phyloP scores from a whole-genome alignment of 768 basidiomycete genomes.

The Chlorophyllum brunneum region DNA sequence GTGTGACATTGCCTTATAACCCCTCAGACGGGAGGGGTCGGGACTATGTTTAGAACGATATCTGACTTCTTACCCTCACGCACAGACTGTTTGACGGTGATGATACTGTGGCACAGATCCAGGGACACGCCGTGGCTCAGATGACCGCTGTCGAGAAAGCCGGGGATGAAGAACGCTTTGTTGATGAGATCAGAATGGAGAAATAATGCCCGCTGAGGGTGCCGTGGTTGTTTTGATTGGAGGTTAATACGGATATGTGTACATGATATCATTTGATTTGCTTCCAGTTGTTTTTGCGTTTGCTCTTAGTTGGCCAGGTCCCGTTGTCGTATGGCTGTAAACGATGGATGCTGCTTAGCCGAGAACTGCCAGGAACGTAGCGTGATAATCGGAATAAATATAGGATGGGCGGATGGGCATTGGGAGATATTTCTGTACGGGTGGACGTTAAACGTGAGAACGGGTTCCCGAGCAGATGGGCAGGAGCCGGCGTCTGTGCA shows the following conservation, averaged over 20 bases:
- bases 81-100: constrained; percentile 54
- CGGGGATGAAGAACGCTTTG: constrained; percentile 10
- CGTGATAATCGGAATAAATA: no score
- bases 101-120: constrained; percentile 35
- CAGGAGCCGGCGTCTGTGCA: background rate
- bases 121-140: constrained; percentile 23
- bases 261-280: no score
- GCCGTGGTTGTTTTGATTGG: no score
- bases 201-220: no score
- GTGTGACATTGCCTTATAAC: constrained; percentile 4
- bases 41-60: background rate
- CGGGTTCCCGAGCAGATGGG: constrained; percentile 5
- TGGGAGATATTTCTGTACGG: background rate
- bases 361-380: no score
- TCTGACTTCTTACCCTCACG: background rate
- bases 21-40: background rate
- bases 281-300: no score
- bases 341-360: no score
- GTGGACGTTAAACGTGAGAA: constrained; percentile 7
- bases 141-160: constrained; percentile 17
- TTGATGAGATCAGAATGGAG: constrained; percentile 18
- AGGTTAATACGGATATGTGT: no score
- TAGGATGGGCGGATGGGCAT: background rate
- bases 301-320: no score
- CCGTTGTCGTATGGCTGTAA: no score